Base-by-base conservation (phyloP, 345 rosid species). In the Murraya koenigii region DNA sequence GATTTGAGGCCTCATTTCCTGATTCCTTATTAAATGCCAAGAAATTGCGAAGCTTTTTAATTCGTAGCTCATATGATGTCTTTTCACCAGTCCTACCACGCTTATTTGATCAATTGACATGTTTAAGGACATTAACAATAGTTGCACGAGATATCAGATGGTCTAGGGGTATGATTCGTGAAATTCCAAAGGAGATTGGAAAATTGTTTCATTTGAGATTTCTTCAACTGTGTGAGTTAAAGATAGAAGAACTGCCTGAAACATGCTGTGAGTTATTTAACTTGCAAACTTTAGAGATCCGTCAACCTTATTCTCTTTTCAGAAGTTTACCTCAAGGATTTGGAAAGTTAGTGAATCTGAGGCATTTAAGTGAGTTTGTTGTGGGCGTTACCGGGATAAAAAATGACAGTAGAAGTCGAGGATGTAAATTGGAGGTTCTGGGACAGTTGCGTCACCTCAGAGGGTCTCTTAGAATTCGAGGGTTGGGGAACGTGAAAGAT, bases 201-300 rank as follows among this genome's bases (percentile, higher is more conserved):
- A 71, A 55, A 25, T 0, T 71, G 30, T 33, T 55, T 8, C 47
- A 71, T 55, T 33, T 71, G 32, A 32, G 75, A 36, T 56, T 8
- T 7, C 62, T 52, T 54, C 7, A 69, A 2, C 26, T 69, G n/a
- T 23, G n/a, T 22, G 0, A 3, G 23, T 2, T 17, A 0, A 0
- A 19, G 11, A 47, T 75, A 25, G 23, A 49, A 60, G 38, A 9
- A 14, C 49, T 80, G 66, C 79, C 78, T 35, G 79, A 79, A 23
- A 60, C 39, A 13, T 22, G 60, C 1, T 22, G 82, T 52, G 33
- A 52, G 13, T 22, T 75, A 14, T 74, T 9, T 28, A 80, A 80
- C 61, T 54, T 80, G 3, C 79, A 69, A 8, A 41, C 52, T 8
- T 64, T 80, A 5, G 20, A 61, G 0, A n/a, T 75, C 7, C 32